Base-by-base conservation (phyloP, 352 stramenopile species). In the Lagenidium giganteum region DNA sequence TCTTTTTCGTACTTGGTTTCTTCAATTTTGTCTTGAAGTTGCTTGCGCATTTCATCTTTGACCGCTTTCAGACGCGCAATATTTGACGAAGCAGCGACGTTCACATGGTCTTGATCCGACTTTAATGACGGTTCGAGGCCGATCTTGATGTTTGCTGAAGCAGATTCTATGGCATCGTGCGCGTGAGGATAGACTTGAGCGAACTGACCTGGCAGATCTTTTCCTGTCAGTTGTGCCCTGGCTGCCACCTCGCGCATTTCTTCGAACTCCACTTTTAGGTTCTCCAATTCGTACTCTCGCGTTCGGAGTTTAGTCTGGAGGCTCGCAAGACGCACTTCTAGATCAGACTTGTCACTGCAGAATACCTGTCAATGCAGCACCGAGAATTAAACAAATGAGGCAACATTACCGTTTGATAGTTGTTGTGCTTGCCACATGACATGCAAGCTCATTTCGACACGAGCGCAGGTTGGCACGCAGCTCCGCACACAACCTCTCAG, bases 381-480 rank as follows among this genome's bases (percentile, higher is more conserved):
- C n/a, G 35, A 42, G 6, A 37, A 14, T 35, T 13, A 33, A 25
- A 14, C 4, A 26, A 40, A 23, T 3, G 25, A 11, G 0, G 31
- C 24, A n/a, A 33, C 14, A 24, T 14, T 55, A 86, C 73, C 73
- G 64, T 41, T 76, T 62, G 33, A 83, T 59, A 20, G 47, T 60
- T 0, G 70, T 68, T 3, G 60, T 54, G 7, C 63, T 59, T 2
- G 73, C 70, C 16, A 76, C 34, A 26, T 82, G 61, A 35, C 70
- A 87, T 2, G 65, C 59, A 18, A 87, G 47, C 28, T 87, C 73
- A 17, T 44, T 67, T 17, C 70, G 62, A 14, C 61, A 78, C n/a
- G 66, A 69, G 3, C 73, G 54, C 24, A 83, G 30, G 25, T 80
- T 54, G 11, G 29, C 18, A 8, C 66, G 70, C 25, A 87, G 44